Evolutionary conservation across 352 stramenopile species (phyloP).

Genomic region (Phytophthora agathidicida): DNA sequence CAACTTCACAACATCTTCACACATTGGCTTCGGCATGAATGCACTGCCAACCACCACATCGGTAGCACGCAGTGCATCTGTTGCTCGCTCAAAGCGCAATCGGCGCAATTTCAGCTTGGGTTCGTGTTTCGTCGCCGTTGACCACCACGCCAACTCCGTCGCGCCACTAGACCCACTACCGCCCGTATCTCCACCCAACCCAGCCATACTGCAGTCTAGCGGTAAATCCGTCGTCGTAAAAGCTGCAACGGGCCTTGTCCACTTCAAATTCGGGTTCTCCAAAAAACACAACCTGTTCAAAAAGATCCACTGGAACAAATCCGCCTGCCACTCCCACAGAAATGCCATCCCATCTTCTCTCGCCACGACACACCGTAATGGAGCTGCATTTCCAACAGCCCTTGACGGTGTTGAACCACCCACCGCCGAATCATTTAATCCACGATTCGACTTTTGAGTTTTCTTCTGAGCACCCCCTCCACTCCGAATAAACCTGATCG

Average conservation of each 20-base stretch:
- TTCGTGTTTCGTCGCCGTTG: constrained; percentile 61
- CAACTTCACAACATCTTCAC: constrained; percentile 45
- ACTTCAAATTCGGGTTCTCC: constrained; percentile 84
- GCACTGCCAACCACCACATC: constrained; percentile 75
- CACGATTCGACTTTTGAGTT: constrained; percentile 11
- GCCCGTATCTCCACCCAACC: not conserved
- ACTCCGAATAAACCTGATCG: constrained; percentile 63
- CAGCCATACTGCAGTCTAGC: constrained; percentile 18
- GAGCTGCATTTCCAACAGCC: constrained; percentile 13
- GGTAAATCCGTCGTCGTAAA: constrained; percentile 60
- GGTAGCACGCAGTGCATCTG: constrained; percentile 72
- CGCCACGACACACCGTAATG: constrained; percentile 75
- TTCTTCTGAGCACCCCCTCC: constrained; percentile 5
- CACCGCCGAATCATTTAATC: constrained; percentile 19
- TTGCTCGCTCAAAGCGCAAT: constrained; percentile 72
- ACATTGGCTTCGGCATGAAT: constrained; percentile 40
- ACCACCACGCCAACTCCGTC: constrained; percentile 82
- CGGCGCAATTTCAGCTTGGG: constrained; percentile 72
- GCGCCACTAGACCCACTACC: constrained; percentile 28
- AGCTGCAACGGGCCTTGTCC: constrained; percentile 66
- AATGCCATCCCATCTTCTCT: constrained; percentile 81
- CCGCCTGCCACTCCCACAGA: constrained; percentile 84
- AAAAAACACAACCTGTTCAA: constrained; percentile 84
- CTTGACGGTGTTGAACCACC: constrained; percentile 7
- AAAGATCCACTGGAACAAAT: constrained; percentile 84